A percentile compares a stretch with the other conserved stretches of the same genome.
Evolutionary conservation across 306 rosid genomes (phyloP).

Genomic region (Corylus heterophylla): DNA sequence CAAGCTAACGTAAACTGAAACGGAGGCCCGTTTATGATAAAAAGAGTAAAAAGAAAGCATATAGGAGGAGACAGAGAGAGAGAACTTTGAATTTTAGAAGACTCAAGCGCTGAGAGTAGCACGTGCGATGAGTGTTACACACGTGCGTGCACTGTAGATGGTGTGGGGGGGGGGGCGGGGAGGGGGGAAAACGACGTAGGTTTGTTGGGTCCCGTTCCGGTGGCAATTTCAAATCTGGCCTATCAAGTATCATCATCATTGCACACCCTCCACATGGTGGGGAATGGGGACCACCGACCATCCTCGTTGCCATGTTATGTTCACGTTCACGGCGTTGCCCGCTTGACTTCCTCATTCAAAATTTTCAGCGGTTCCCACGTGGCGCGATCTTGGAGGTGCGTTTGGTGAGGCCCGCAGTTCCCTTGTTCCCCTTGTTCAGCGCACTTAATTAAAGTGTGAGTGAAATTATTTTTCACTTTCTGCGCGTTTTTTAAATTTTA

Average conservation of each 20-base stretch:
- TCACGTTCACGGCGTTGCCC: slow-evolving; percentile 50
- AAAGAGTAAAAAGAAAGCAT: slow-evolving; percentile 27
- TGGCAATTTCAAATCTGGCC: slow-evolving; percentile 35
- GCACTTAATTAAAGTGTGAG: no score
- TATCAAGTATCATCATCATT: slow-evolving; percentile 2
- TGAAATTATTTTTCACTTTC: no score
- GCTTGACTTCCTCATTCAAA: slow-evolving; percentile 82
- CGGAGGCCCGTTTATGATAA: slow-evolving; percentile 34
- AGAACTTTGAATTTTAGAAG: slow-evolving; percentile 47
- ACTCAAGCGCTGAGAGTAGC: not conserved
- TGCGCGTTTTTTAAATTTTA: no score
- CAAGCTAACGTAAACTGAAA: slow-evolving; percentile 10
- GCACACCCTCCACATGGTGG: slow-evolving; percentile 63
- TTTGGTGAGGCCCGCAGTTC: no score
- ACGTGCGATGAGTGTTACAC: slow-evolving; percentile 34
- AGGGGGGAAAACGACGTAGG: slow-evolving; percentile 48
- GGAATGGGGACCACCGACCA: slow-evolving; percentile 55
- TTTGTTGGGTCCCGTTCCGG: slow-evolving; percentile 26
- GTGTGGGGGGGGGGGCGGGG: no score
- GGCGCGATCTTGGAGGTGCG: slow-evolving; percentile 5
- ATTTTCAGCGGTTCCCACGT: slow-evolving; percentile 35
- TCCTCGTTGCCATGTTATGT: no score
- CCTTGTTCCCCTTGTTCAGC: no score
- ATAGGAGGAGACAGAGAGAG: not conserved
- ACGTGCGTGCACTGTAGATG: slow-evolving; percentile 23